Percentiles rank a stretch among this genome's conserved stretches.
phyloP scores from a whole-genome alignment of 129 eudicot genomes.

The Cynara cardunculus region DNA sequence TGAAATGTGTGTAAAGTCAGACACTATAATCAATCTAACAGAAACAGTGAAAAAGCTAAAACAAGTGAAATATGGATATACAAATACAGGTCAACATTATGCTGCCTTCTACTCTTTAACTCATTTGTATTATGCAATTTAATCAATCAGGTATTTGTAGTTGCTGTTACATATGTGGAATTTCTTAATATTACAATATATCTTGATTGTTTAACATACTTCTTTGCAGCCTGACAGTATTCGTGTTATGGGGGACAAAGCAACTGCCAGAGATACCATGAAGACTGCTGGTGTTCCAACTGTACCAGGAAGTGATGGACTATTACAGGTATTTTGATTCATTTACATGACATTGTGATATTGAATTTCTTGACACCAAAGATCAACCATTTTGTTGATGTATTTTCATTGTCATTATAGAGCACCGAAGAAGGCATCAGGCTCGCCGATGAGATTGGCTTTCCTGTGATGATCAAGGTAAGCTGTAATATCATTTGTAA shows the following conservation, averaged over 20 bases:
- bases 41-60: not conserved
- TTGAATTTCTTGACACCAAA: not conserved
- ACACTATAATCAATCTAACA: slow-evolving; percentile 7
- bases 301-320: slow-evolving; percentile 96
- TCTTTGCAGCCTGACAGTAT: slow-evolving; percentile 89
- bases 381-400: not conserved
- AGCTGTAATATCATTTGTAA: not conserved
- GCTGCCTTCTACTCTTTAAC: not conserved
- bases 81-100: not conserved
- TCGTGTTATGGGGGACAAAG: slow-evolving; percentile 95
- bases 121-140: not conserved
- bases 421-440: slow-evolving; percentile 83
- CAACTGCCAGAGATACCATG: slow-evolving; percentile 99
- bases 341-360: not conserved
- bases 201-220: slow-evolving; percentile 1
- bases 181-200: slow-evolving; percentile 4
- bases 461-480: slow-evolving; percentile 98
- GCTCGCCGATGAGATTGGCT: slow-evolving; percentile 83
- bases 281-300: slow-evolving; percentile 98
- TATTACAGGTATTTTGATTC: slow-evolving; percentile 54
- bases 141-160: not conserved
- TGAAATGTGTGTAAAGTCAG: not conserved
- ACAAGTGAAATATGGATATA: not conserved
- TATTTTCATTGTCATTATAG: slow-evolving; percentile 29
- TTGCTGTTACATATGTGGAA: not conserved